Evolutionary conservation across 495 filamentous ascomycete genomes (phyloP), one percentile per base, ranked within the genome.

Genomic region (Aspergillus mulundensis): DNA sequence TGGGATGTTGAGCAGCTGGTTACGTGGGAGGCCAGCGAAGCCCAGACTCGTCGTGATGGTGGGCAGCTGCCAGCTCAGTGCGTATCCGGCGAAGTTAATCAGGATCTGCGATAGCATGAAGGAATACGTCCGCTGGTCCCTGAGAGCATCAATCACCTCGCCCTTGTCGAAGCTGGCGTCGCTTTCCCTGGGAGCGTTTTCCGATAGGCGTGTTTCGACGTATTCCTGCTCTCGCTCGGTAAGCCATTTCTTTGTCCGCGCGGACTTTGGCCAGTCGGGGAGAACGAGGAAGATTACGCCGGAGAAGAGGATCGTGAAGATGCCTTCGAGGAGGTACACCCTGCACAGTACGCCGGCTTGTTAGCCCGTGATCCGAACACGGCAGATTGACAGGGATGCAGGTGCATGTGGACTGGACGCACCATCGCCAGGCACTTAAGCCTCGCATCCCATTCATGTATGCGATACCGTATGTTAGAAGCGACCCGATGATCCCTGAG

Each of bases 161-260:
- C 57, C 50, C 39, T 67, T 64, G 15, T 59, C 50, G 61, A 76
- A 76, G 44, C 64, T 60, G 0, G 64, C 18, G 23, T 76, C 73
- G 14, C 38, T 55, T 0, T 68, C 69, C n/a, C 59, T 57, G 16
- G 73, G 70, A 0, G 73, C 67, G 49, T 76, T 72, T 5, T 68
- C 61, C 42, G 71, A 65, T 3, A 76, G 63, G n/a, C 73, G 64
- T 10, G 63, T 65, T 56, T 76, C 67, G 36, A 76, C 64, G 44
- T 69, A 76, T 21, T 68, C 70, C 58, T 76, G 70, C 55, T 76
- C 73, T 16, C 65, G 64, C 41, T 62, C 58, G 1, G 71, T 74
- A 57, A 76, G 71, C 70, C 70, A 76, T 32, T 58, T 65, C 6
- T 30, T 25, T 40, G 57, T 57, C 36, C 62, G 51, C 53, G 57